These are phyloP conservation scores for Malus hybrid DNA, from an alignment of 331 rosid species.

Conservation along the genomic window DNA sequence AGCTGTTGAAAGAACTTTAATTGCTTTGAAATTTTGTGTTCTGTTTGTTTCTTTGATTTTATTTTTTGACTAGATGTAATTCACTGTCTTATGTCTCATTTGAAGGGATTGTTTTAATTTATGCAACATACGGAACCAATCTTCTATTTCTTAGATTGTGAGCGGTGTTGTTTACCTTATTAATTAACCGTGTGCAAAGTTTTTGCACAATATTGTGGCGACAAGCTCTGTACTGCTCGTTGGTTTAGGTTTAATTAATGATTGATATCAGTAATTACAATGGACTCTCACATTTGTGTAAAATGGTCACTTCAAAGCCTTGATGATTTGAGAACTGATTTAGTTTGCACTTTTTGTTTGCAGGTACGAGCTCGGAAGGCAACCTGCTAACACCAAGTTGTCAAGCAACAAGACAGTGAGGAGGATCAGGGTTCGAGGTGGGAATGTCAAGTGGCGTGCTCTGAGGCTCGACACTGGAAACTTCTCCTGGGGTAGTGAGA, in stretches of 20 bases:
- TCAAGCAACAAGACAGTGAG: conserved; percentile 38
- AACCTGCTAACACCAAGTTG: conserved; percentile 31
- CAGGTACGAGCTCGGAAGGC: conserved; percentile 38
- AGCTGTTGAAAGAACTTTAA: neutral
- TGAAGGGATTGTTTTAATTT: neutral
- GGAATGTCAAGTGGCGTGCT: conserved; percentile 37
- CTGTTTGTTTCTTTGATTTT: neutral
- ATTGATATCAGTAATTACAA: neutral
- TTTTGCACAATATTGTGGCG: neutral
- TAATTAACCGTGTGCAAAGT: neutral
- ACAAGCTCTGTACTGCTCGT: neutral
- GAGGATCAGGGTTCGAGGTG: conserved; percentile 29
- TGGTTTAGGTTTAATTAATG: neutral
- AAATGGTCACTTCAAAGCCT: neutral
- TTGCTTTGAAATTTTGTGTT: neutral
- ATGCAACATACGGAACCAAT: neutral
- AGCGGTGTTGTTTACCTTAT: neutral
- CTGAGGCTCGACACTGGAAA: conserved; percentile 34
- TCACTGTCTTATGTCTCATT: too few relatives aligned
- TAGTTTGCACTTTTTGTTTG: neutral
- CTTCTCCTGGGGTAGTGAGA: conserved; percentile 36
- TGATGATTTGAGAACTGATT: neutral
- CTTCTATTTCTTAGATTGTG: neutral
- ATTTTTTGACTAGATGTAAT: too few relatives aligned
- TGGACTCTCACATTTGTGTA: neutral